These are phyloP conservation scores for Juglanconis oblonga DNA, from an alignment of 2,329 filamentous ascomycete genomes.

Conservation along the genomic window DNA sequence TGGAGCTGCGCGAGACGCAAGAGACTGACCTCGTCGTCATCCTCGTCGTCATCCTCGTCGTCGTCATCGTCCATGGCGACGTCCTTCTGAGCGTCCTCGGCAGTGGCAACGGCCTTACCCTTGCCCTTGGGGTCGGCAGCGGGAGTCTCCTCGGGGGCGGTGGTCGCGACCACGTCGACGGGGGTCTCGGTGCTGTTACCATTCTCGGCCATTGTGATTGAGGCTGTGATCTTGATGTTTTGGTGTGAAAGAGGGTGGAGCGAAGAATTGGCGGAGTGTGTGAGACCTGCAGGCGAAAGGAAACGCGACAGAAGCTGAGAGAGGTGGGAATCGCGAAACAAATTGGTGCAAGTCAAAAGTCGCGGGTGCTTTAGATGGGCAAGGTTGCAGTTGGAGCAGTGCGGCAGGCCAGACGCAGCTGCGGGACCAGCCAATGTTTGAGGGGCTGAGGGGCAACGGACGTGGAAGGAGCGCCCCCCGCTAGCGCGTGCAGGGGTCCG, in stretches of 20 bases:
- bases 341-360: neutral
- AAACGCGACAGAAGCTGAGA: neutral
- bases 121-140: slow-evolving; percentile 70
- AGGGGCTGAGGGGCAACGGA: neutral
- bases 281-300: neutral
- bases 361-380: neutral
- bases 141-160: slow-evolving; percentile 23
- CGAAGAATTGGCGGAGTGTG: neutral
- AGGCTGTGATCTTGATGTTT: slow-evolving; percentile 11
- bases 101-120: slow-evolving; percentile 68
- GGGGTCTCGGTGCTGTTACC: slow-evolving; percentile 44
- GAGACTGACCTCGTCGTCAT: slow-evolving; percentile 37
- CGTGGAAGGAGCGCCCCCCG: too few relatives aligned
- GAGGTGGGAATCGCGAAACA: slow-evolving; percentile 2
- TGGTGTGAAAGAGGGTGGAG: slow-evolving; percentile 1
- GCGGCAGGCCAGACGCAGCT: neutral
- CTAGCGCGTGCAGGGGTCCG: neutral
- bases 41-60: slow-evolving; percentile 65
- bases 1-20: neutral
- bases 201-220: slow-evolving; percentile 48
- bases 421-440: slow-evolving; percentile 14
- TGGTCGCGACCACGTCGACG: slow-evolving; percentile 32
- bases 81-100: slow-evolving; percentile 50
- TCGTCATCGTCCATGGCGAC: slow-evolving; percentile 73
- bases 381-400: neutral